phyloP scores from a whole-genome alignment of 2,329 filamentous ascomycete species.

The Escovopsis sp. region DNA sequence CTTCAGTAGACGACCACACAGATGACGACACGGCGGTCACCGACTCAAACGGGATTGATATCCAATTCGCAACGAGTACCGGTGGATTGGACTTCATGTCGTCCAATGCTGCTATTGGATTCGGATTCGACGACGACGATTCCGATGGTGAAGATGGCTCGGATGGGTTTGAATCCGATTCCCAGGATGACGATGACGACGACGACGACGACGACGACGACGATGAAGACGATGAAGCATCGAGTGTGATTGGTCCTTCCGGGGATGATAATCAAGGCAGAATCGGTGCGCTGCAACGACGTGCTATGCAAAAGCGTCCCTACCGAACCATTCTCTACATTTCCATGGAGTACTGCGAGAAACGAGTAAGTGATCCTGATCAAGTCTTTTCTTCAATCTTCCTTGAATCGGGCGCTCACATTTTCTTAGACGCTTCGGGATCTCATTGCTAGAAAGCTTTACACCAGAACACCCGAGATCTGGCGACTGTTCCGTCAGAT shows the following conservation, averaged over 20 bases:
- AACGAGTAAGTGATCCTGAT: constrained; percentile 40
- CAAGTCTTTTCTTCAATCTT: too few relatives aligned
- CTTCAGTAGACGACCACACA: constrained; percentile 34
- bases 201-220: constrained; percentile 34
- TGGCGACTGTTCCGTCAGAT: constrained; percentile 91
- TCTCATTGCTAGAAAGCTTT: constrained; percentile 62
- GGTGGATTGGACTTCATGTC: constrained; percentile 88
- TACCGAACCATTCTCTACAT: constrained; percentile 76
- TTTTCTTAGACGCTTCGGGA: constrained; percentile 58
- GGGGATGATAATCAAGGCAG: constrained; percentile 15
- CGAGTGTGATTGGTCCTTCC: constrained; percentile 18
- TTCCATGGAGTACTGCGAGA: constrained; percentile 98
- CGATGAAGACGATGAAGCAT: constrained; percentile 30
- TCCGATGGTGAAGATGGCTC: constrained; percentile 32
- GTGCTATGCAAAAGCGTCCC: constrained; percentile 31
- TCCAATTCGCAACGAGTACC: constrained; percentile 56
- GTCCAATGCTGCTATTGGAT: constrained; percentile 67
- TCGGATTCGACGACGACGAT: constrained; percentile 46
- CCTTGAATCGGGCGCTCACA: neutral
- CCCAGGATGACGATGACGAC: constrained; percentile 22
- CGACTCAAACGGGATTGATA: constrained; percentile 26
- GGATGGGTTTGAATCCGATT: constrained; percentile 32
- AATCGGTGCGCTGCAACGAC: constrained; percentile 14
- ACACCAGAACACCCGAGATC: constrained; percentile 59
- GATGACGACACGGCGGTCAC: constrained; percentile 22